These are phyloP conservation scores for Fusarium goolgardi DNA, from an alignment of 2,329 filamentous ascomycete genomes.

Conservation along the genomic window DNA sequence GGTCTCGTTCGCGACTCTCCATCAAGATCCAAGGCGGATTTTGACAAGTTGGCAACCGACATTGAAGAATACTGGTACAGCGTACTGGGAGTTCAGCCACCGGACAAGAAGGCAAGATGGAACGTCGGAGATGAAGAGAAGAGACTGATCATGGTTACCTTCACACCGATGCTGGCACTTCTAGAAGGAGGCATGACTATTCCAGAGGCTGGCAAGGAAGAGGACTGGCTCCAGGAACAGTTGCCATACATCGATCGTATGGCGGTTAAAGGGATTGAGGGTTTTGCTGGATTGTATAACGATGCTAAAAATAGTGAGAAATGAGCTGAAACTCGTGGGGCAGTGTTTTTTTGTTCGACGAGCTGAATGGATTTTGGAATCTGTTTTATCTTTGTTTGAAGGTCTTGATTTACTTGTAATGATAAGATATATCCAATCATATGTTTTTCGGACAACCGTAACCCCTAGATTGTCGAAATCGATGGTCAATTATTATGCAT, in stretches of 20 bases:
- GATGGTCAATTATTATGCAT: too few species aligned
- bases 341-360: not conserved
- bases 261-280: constrained; percentile 18
- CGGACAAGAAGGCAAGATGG: constrained; percentile 1
- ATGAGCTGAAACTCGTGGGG: not conserved
- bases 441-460: not conserved
- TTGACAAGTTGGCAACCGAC: constrained; percentile 25
- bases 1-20: constrained; percentile 32
- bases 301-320: not conserved
- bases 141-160: constrained; percentile 30
- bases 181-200: constrained; percentile 38
- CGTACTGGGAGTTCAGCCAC: not conserved
- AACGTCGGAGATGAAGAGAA: constrained; percentile 1
- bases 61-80: constrained; percentile 33
- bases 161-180: constrained; percentile 33
- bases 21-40: constrained; percentile 13
- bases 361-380: not conserved
- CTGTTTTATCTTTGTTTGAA: not conserved
- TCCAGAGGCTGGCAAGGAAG: constrained; percentile 36
- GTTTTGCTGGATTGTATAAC: constrained; percentile 14
- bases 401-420: too few species aligned
- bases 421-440: not conserved
- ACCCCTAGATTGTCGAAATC: too few species aligned
- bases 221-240: constrained; percentile 28
- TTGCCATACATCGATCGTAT: constrained; percentile 28